A percentile compares a stretch with the other conserved stretches of the same genome.
phyloP scores from a whole-genome alignment of 352 stramenopile species.

The Phytophthora foliorum region DNA sequence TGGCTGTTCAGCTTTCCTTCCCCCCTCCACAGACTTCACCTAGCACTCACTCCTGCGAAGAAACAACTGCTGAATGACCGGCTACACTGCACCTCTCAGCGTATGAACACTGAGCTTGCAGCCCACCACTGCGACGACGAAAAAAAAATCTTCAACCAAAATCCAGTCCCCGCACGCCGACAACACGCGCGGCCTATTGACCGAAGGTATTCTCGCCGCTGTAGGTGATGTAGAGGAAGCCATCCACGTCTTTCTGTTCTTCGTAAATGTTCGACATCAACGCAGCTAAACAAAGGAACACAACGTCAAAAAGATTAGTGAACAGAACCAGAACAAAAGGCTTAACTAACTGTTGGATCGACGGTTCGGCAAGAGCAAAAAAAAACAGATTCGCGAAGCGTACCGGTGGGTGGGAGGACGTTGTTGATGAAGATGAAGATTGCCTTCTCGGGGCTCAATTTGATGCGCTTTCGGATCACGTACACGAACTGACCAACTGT shows the following conservation, averaged over 20 bases:
- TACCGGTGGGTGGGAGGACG: slow-evolving; percentile 96
- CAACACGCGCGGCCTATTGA: slow-evolving; percentile 48
- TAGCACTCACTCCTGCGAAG: slow-evolving; percentile 4
- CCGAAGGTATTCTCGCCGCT: slow-evolving; percentile 99
- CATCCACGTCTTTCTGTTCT: slow-evolving; percentile 98
- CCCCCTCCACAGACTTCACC: slow-evolving; percentile 8
- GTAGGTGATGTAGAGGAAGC: slow-evolving; percentile 99
- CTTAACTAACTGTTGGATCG: background rate
- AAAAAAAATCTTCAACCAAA: slow-evolving; percentile 48
- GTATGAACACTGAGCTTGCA: slow-evolving; percentile 5
- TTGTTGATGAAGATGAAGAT: slow-evolving; percentile 99
- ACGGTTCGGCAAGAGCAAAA: too few relatives aligned
- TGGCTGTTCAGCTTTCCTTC: slow-evolving; percentile 12
- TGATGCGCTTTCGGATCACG: slow-evolving; percentile 99
- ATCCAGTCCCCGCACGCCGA: slow-evolving; percentile 35
- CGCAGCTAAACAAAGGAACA: slow-evolving; percentile 62
- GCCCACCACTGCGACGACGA: slow-evolving; percentile 31
- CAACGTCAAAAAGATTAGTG: slow-evolving; percentile 2
- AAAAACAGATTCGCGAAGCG: too few relatives aligned
- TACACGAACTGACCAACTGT: slow-evolving; percentile 99
- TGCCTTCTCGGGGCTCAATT: slow-evolving; percentile 97
- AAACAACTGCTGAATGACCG: slow-evolving; percentile 10
- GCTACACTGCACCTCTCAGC: slow-evolving; percentile 13
- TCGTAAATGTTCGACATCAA: slow-evolving; percentile 99
- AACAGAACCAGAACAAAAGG: slow-evolving; percentile 9